Evolutionary conservation across 331 rosid species (phyloP).

Genomic region (Spiraea crenata): DNA sequence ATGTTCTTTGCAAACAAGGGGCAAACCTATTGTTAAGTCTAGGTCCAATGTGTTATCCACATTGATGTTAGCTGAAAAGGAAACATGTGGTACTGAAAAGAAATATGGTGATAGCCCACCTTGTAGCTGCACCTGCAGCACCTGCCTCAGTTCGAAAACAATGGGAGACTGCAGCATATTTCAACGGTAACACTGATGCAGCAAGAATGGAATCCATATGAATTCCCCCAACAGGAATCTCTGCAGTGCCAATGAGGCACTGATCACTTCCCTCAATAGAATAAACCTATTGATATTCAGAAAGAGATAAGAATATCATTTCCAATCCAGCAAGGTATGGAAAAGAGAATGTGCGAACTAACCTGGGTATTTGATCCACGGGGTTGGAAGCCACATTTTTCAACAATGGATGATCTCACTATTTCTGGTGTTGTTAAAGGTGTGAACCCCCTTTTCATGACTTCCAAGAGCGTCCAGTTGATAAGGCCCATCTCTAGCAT

Average conservation of each 20-base stretch:
- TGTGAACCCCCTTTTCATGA: constrained; percentile 77
- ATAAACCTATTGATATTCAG: constrained; percentile 61
- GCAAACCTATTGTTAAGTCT: neutral
- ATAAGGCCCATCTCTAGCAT: constrained; percentile 81
- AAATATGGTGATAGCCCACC: constrained; percentile 35
- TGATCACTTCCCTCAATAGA: constrained; percentile 88
- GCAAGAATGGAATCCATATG: constrained; percentile 94
- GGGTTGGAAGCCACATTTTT: constrained; percentile 96
- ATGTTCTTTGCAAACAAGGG: neutral
- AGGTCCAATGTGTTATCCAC: no score
- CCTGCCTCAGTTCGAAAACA: constrained; percentile 99
- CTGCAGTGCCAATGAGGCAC: constrained; percentile 98
- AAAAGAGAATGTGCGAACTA: constrained; percentile 13
- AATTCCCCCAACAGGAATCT: constrained; percentile 96
- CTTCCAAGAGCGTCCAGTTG: constrained; percentile 91
- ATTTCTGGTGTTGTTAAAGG: constrained; percentile 91
- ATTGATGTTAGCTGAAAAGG: neutral
- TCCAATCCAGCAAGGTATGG: neutral
- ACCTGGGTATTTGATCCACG: constrained; percentile 96
- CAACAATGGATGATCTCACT: constrained; percentile 87
- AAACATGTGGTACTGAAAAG: constrained; percentile 12
- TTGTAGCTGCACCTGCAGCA: constrained; percentile 91
- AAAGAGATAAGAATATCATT: constrained; percentile 12
- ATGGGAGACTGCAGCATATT: constrained; percentile 89
- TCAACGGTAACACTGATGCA: constrained; percentile 70